Conservation (phyloP, 345 rosid species). For the Conringia planisiliqua region DNA sequence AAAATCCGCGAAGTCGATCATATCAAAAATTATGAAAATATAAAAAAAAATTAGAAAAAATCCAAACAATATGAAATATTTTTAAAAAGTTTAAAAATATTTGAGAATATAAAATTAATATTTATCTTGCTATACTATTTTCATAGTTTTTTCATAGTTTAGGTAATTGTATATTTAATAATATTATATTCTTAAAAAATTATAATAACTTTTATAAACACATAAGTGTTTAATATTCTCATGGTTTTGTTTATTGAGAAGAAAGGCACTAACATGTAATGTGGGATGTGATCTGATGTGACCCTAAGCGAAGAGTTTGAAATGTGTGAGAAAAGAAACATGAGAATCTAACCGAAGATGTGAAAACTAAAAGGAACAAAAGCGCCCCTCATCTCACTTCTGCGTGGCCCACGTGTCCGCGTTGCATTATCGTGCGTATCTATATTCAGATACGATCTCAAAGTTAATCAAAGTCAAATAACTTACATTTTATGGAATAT, state of each 20-base stretch:
- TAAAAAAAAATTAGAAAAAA: too few relatives aligned
- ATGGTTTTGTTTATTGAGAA: not conserved
- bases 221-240: too few relatives aligned
- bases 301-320: conserved; percentile 17
- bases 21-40: too few relatives aligned
- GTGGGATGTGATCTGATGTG: conserved; percentile 12
- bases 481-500: not conserved
- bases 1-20: too few relatives aligned
- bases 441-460: conserved; percentile 29
- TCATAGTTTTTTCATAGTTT: too few relatives aligned
- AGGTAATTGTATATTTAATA: too few relatives aligned
- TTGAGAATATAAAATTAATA: too few relatives aligned
- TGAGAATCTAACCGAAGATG: conserved; percentile 22
- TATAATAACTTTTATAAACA: too few relatives aligned
- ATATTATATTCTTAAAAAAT: too few relatives aligned
- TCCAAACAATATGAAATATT: too few relatives aligned
- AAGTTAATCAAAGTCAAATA: conserved; percentile 26
- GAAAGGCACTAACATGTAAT: not conserved
- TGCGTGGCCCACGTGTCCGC: conserved; percentile 28
- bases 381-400: conserved; percentile 18
- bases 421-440: conserved; percentile 29
- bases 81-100: too few relatives aligned
- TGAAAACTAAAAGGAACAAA: conserved; percentile 28
- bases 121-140: too few relatives aligned
- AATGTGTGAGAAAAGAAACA: conserved; percentile 24